A percentile compares a stretch with the other conserved stretches of the same genome.
These are phyloP conservation scores for Albifimbria verrucaria DNA, from an alignment of 2,329 filamentous ascomycete genomes.

Conservation along the genomic window DNA sequence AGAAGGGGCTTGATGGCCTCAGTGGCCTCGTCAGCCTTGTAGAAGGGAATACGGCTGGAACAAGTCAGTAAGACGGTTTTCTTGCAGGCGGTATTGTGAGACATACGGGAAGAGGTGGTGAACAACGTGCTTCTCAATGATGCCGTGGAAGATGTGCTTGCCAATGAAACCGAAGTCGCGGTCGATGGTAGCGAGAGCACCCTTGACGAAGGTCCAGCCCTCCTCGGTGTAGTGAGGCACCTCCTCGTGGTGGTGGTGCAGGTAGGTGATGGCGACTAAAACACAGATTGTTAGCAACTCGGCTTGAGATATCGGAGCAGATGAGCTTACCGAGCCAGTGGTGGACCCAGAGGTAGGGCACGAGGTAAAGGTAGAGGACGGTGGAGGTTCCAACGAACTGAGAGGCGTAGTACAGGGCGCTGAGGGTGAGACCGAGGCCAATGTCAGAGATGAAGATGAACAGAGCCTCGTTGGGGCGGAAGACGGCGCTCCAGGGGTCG, in stretches of 20 bases:
- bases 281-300: conserved; percentile 13
- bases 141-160: conserved; percentile 61
- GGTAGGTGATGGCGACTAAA: conserved; percentile 68
- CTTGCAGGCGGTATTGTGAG: not conserved
- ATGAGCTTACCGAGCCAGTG: conserved; percentile 62
- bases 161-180: conserved; percentile 61
- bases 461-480: conserved; percentile 52
- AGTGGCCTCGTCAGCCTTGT: conserved; percentile 53
- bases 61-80: conserved; percentile 1
- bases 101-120: conserved; percentile 53
- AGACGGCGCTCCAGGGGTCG: conserved; percentile 59
- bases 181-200: conserved; percentile 59
- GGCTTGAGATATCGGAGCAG: not conserved
- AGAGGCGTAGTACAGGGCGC: conserved; percentile 48
- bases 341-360: conserved; percentile 68
- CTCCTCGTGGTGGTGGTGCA: conserved; percentile 66
- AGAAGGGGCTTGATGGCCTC: conserved; percentile 79
- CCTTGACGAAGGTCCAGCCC: conserved; percentile 59
- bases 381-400: conserved; percentile 54
- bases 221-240: conserved; percentile 38
- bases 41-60: conserved; percentile 27
- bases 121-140: conserved; percentile 57
- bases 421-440: conserved; percentile 50
- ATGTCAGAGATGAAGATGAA: conserved; percentile 59
- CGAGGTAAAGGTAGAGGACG: conserved; percentile 55